phyloP scores from a whole-genome alignment of 2,329 filamentous ascomycete genomes.

The Berkeleyomyces basicola region DNA sequence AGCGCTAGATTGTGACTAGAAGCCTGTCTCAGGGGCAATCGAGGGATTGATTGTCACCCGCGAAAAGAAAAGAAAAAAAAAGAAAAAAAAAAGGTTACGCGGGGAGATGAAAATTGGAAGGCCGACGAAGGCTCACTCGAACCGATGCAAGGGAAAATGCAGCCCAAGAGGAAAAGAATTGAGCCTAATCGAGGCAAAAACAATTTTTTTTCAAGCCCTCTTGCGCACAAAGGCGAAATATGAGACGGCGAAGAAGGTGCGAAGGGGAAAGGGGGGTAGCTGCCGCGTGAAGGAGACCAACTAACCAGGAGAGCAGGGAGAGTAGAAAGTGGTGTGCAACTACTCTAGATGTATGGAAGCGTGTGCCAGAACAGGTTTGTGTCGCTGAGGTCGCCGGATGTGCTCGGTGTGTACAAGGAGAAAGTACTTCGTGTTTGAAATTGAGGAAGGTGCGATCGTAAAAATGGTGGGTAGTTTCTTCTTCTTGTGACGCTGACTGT shows the following conservation, averaged over 20 bases:
- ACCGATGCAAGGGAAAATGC: background rate
- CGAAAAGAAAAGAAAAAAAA: slow-evolving; percentile 4
- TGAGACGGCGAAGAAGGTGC: background rate
- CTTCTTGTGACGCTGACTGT: background rate
- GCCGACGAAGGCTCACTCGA: background rate
- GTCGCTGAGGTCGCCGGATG: background rate
- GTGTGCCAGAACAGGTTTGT: background rate
- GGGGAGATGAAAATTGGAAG: slow-evolving; percentile 1
- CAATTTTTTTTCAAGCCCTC: background rate
- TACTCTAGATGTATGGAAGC: background rate
- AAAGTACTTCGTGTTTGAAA: background rate
- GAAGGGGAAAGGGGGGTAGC: background rate
- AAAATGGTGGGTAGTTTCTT: background rate
- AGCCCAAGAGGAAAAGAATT: background rate
- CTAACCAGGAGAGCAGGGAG: background rate
- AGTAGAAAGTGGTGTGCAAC: background rate
- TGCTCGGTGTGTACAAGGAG: background rate
- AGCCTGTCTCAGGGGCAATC: slow-evolving; percentile 5
- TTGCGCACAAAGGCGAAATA: background rate
- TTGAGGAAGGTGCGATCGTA: background rate
- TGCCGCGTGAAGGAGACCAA: background rate
- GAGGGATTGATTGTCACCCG: background rate
- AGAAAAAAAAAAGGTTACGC: slow-evolving; percentile 8
- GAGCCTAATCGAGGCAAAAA: background rate
- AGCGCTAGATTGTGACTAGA: background rate